Base-by-base conservation (phyloP, 352 stramenopile genomes). In the Phytophthora podocarpi region DNA sequence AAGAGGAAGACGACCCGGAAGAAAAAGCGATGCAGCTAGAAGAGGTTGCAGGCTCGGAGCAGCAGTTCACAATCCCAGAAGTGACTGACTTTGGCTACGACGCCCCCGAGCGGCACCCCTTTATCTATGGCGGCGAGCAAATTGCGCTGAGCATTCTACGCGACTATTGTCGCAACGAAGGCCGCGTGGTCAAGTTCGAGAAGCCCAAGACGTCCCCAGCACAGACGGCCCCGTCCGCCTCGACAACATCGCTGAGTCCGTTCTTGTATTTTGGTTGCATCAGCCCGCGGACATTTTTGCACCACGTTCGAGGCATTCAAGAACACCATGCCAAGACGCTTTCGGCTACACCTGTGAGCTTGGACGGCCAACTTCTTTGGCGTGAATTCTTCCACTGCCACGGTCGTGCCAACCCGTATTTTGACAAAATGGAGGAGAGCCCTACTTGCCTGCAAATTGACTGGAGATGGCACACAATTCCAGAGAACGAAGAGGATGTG, bases 161-260 rank as follows among this genome's bases (percentile, higher is more conserved):
- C 27, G 70, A 85, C 42, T 91, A 90, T 34, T 88, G 79, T 66
- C 77, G 72, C 48, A 83, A 91, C 39, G 71, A 86, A 74, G 82
- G 71, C 11, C 97, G 87, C 54, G 88, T 98, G 15, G 83, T 90
- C 28, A 91, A 80, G 26, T 99, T 99, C 66, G 94, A 98, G 69
- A 99, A 99, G 65, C 97, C 97, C 37, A 98, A 99, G 58, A 99
- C 96, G 20, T 90, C 79, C 6, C 96, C 95, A 0, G 96, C 89
- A 24, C 85, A 96, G 51, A 91, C 90, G 39, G 56, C 71, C 11
- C 76, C 93, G 23, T 85, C 83, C 31, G 78, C 91, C 21, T 97
- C 90, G 11, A 99, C 97, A 15, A 99, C 97, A 13, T 88, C 85
- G 30, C 70, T 99, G 5, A 96, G 80, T 53, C 95, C 97, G n/a